Evolutionary conservation across 2,329 filamentous ascomycete species (phyloP).

Genomic region (Fusarium robinianum): DNA sequence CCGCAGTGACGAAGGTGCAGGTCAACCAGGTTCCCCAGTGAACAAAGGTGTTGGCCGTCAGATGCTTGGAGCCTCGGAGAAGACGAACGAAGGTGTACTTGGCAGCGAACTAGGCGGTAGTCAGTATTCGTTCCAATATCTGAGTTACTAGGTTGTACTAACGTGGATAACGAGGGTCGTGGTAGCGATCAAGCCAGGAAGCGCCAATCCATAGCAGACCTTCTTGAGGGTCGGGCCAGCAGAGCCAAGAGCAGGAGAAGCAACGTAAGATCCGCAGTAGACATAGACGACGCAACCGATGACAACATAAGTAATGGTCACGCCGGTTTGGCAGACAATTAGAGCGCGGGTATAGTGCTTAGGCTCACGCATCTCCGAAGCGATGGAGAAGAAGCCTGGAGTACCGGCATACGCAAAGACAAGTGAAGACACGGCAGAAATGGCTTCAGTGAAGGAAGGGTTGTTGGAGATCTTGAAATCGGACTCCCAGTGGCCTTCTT

Average conservation of each 20-base stretch:
- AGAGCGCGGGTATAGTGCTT: conserved; percentile 34
- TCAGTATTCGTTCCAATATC: not conserved
- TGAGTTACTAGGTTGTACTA: conserved; percentile 3
- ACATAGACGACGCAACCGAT: conserved; percentile 50
- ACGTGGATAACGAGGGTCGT: conserved; percentile 37
- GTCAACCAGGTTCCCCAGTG: conserved; percentile 42
- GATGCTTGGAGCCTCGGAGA: conserved; percentile 39
- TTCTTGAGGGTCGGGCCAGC: conserved; percentile 50
- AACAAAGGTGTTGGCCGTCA: conserved; percentile 33
- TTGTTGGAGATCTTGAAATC: conserved; percentile 39
- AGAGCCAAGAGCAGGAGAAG: conserved; percentile 52
- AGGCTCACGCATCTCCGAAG: conserved; percentile 41
- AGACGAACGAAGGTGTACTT: conserved; percentile 27
- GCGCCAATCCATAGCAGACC: conserved; percentile 47
- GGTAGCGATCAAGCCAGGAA: conserved; percentile 38
- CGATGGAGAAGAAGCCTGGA: conserved; percentile 41
- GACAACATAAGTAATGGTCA: conserved; percentile 41
- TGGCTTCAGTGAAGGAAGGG: conserved; percentile 40
- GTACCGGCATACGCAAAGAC: conserved; percentile 47
- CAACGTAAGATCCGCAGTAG: conserved; percentile 52
- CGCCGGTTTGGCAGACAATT: conserved; percentile 33
- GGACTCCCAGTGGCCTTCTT: conserved; percentile 34
- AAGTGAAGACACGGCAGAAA: conserved; percentile 40
- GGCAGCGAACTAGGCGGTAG: conserved; percentile 11
- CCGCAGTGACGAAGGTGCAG: conserved; percentile 33